Percentiles rank a stretch among this genome's conserved stretches.
Evolutionary conservation across 2,329 filamentous ascomycete species (phyloP).

Genomic region (Fusarium odoratissimum): DNA sequence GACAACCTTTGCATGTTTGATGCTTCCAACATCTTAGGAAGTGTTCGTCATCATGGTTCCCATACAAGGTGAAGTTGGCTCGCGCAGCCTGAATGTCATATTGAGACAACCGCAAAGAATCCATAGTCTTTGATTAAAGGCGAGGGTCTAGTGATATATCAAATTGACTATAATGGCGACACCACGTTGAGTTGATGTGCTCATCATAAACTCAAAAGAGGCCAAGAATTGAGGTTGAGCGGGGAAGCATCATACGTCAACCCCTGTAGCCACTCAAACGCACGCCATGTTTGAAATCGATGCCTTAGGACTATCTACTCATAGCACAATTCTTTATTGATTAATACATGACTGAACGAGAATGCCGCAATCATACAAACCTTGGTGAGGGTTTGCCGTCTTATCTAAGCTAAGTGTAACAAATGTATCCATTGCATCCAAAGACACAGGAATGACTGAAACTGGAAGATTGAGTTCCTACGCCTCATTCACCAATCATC

Average conservation of each 20-base stretch:
- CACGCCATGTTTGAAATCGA: background rate
- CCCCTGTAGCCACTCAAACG: conserved; percentile 17
- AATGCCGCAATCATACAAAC: background rate
- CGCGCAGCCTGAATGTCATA: conserved; percentile 29
- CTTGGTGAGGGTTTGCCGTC: background rate
- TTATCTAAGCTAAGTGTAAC: background rate
- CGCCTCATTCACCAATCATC: background rate
- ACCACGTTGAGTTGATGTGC: background rate
- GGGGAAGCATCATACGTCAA: conserved; percentile 26
- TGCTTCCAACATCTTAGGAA: conserved; percentile 63
- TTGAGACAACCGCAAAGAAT: conserved; percentile 3
- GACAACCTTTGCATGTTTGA: conserved; percentile 61
- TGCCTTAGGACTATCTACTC: background rate
- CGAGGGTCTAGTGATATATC: background rate
- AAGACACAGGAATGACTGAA: conserved; percentile 3
- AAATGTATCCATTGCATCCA: conserved; percentile 8
- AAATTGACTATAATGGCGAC: background rate
- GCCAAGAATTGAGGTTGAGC: conserved; percentile 12
- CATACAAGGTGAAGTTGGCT: conserved; percentile 48
- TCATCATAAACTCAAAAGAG: conserved; percentile 1
- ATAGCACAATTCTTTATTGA: background rate
- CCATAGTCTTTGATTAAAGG: conserved; percentile 17
- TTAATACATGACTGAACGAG: background rate
- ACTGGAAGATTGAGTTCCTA: conserved; percentile 8
- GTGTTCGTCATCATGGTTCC: conserved; percentile 51